A percentile compares a stretch with the other conserved stretches of the same genome.
These are phyloP conservation scores for Vitis hybrid DNA, from an alignment of 177 flowering plant genomes.

Conservation along the genomic window DNA sequence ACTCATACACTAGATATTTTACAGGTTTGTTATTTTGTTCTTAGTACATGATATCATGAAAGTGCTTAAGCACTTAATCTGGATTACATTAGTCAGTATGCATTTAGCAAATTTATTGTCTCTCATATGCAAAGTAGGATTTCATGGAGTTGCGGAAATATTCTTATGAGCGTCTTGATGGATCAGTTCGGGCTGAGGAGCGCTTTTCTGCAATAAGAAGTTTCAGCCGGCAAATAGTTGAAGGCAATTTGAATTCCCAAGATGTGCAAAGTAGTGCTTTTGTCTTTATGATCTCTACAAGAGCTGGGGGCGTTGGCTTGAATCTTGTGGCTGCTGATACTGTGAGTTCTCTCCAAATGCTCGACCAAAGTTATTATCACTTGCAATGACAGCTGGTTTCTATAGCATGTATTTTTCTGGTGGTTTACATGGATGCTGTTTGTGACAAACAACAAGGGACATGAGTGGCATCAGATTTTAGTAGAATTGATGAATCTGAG, in stretches of 20 bases:
- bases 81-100: neutral
- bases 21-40: conserved; percentile 57
- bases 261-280: conserved; percentile 49
- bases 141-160: conserved; percentile 80
- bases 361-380: too few relatives aligned
- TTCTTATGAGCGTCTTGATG: conserved; percentile 97
- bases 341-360: conserved; percentile 41
- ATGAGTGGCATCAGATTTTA: too few relatives aligned
- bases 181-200: conserved; percentile 96
- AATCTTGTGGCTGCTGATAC: conserved; percentile 98
- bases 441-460: too few relatives aligned
- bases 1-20: conserved; percentile 91
- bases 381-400: too few relatives aligned
- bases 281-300: conserved; percentile 90
- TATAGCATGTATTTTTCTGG: too few relatives aligned
- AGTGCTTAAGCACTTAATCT: neutral
- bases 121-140: conserved; percentile 47
- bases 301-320: conserved; percentile 98
- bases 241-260: conserved; percentile 20
- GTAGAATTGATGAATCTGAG: too few relatives aligned
- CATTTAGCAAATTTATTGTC: neutral
- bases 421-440: too few relatives aligned
- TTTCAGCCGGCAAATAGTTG: conserved; percentile 47
- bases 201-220: conserved; percentile 96
- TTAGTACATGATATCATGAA: neutral